Base-by-base conservation (phyloP, 768 basidiomycete genomes). In the Ramaria sp. region DNA sequence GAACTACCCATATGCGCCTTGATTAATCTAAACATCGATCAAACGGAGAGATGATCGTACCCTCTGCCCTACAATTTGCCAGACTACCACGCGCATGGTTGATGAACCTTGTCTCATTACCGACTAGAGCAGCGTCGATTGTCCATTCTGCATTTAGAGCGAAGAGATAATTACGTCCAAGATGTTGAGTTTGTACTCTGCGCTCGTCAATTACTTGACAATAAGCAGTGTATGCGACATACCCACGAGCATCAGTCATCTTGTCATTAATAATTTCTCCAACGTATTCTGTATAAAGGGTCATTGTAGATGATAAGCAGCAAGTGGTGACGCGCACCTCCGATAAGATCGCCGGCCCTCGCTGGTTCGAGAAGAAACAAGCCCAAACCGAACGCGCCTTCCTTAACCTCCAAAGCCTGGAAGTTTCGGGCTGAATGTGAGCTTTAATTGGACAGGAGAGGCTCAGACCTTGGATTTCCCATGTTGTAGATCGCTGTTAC, bases 101-200 rank as follows among this genome's bases (percentile, higher is more conserved):
- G 51, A 88, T 78, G 59, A 79, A 87, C 13, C 84, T 72, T n/a
- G 83, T 71, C 38, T 73, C 70, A 55, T 87, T 87, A 3, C 83
- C 85, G 0, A 69, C 73, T 34, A 68, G 71, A 16, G 73, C 65
- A 28, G 77, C 69, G 62, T 88, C 86, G n/a, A 86, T 60, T 7
- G 72, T 68, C 27, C 74, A 60, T 0, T 65, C 63, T 0, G 62
- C 41, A 58, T 82, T 77, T 48, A 88, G 62, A 18, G 68, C 69
- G 56, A 84, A 88, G 8, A 80, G 71, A 57, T 89, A 89, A 56
- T 75, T 81, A 38, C 83, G 74, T 4, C 70, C 63, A 36, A 75
- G 70, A 56, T 83, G 76, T 30, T 10, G 43, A n/a, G 41, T 56
- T 51, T 16, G 28, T 9, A 16, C 22, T n/a, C n/a, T 28, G 15